These are phyloP conservation scores for Rheum nobile DNA, from an alignment of 148 eudicot species.

Conservation along the genomic window DNA sequence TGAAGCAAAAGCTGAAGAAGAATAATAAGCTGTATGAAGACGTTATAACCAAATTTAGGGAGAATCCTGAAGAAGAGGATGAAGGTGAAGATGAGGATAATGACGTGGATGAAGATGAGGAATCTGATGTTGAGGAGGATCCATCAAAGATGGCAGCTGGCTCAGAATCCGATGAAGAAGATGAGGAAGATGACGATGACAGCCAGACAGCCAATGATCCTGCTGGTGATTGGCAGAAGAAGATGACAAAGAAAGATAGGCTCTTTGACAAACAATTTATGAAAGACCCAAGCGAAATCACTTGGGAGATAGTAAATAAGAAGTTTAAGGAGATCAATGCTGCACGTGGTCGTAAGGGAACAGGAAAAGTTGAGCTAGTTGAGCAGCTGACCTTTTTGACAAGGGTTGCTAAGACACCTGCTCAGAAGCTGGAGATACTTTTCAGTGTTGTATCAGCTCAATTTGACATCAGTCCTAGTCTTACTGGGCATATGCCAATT, in stretches of 20 bases:
- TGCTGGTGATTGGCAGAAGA: conserved; percentile 45
- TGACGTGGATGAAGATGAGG: conserved; percentile 23
- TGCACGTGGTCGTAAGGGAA: conserved; percentile 83
- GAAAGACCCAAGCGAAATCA: conserved; percentile 32
- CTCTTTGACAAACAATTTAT: conserved; percentile 60
- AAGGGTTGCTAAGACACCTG: conserved; percentile 87
- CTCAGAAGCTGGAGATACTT: conserved; percentile 85
- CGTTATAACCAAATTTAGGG: conserved; percentile 52
- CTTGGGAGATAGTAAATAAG: conserved; percentile 78
- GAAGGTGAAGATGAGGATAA: conserved; percentile 28
- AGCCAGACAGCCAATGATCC: conserved; percentile 12
- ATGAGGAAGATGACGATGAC: conserved; percentile 23
- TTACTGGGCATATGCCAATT: conserved; percentile 73
- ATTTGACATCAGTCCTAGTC: conserved; percentile 75
- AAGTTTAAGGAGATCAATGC: conserved; percentile 78
- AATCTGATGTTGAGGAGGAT: conserved; percentile 25
- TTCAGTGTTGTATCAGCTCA: conserved; percentile 83
- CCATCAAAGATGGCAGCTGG: conserved; percentile 17
- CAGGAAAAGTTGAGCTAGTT: conserved; percentile 74
- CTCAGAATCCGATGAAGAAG: conserved; percentile 29
- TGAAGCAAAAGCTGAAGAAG: conserved; percentile 87
- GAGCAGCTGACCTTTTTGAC: conserved; percentile 90
- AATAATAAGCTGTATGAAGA: conserved; percentile 79
- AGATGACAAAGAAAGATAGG: conserved; percentile 52
- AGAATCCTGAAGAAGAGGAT: conserved; percentile 61